Conservation (phyloP, 2,329 filamentous ascomycete species). For the Phaeosphaeria sp. region DNA sequence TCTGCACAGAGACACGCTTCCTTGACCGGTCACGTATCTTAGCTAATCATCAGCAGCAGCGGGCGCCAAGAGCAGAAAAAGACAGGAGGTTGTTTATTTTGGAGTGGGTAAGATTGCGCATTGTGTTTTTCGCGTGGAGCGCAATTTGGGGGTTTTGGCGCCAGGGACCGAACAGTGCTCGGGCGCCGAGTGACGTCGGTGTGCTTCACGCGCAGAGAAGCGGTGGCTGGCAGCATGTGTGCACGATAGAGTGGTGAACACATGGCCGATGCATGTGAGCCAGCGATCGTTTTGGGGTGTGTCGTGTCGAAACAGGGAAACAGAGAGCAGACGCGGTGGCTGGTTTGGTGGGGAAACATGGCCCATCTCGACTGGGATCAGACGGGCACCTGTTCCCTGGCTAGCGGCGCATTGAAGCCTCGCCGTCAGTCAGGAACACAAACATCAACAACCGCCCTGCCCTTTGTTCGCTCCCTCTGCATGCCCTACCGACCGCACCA, state of each 20-base stretch:
- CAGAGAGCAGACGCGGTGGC: slow-evolving; percentile 10
- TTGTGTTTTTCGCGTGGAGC: slow-evolving; percentile 1
- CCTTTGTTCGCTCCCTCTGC: not conserved
- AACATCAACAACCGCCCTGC: slow-evolving; percentile 13
- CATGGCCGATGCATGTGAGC: slow-evolving; percentile 12
- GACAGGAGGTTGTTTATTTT: slow-evolving; percentile 3
- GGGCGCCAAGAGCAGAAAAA: not conserved
- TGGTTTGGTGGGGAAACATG: slow-evolving; percentile 21
- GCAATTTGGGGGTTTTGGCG: slow-evolving; percentile 31
- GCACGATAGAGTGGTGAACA: slow-evolving; percentile 11
- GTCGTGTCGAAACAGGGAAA: slow-evolving; percentile 14
- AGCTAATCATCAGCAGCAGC: not conserved
- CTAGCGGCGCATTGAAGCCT: slow-evolving; percentile 17
- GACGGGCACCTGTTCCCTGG: not conserved
- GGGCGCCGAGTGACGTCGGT: slow-evolving; percentile 22
- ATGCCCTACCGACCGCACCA: not conserved
- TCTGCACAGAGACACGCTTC: not conserved
- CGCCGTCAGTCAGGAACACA: slow-evolving; percentile 8
- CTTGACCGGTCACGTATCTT: not conserved
- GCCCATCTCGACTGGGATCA: not conserved
- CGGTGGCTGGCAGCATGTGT: not conserved
- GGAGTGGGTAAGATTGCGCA: slow-evolving; percentile 3
- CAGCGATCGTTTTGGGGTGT: slow-evolving; percentile 8
- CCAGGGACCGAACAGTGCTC: slow-evolving; percentile 9
- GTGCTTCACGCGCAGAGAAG: not conserved